Evolutionary conservation across 2,329 filamentous ascomycete genomes (phyloP).

Genomic region (Fusarium sp.): DNA sequence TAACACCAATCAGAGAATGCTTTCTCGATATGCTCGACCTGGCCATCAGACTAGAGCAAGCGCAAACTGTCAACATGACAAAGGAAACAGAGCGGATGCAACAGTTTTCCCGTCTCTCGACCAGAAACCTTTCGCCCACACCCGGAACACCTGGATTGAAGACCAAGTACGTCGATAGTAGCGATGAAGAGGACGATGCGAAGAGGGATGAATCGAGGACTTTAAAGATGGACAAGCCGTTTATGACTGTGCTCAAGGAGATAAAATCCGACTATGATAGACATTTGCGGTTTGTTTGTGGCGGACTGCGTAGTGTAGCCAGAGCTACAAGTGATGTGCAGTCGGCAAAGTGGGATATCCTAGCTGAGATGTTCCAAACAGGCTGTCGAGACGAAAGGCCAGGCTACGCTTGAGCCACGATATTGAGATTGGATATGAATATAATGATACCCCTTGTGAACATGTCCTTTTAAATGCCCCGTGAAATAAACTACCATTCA

Average conservation of each 20-base stretch:
- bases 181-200: constrained; percentile 47
- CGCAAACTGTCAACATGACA: constrained; percentile 57
- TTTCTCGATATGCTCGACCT: constrained; percentile 83
- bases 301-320: constrained; percentile 79
- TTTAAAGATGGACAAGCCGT: constrained; percentile 53
- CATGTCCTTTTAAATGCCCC: neutral
- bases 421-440: constrained; percentile 26
- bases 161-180: constrained; percentile 41
- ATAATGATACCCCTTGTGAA: constrained; percentile 43
- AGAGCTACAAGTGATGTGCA: constrained; percentile 74
- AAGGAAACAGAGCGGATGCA: constrained; percentile 48
- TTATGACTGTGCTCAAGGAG: constrained; percentile 64
- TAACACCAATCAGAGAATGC: constrained; percentile 77
- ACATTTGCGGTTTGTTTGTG: constrained; percentile 75
- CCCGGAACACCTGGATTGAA: constrained; percentile 37
- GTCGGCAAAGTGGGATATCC: constrained; percentile 77
- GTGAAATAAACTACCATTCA: constrained; percentile 21
- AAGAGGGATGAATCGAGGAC: constrained; percentile 28
- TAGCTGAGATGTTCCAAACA: constrained; percentile 82
- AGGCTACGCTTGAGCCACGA: constrained; percentile 21
- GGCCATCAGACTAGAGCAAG: constrained; percentile 74
- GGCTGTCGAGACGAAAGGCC: constrained; percentile 44
- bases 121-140: constrained; percentile 28
- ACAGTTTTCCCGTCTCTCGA: constrained; percentile 51
- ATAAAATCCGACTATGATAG: constrained; percentile 73